Base-by-base conservation (phyloP, 257 asterid genomes). In the Solanum boliviense region DNA sequence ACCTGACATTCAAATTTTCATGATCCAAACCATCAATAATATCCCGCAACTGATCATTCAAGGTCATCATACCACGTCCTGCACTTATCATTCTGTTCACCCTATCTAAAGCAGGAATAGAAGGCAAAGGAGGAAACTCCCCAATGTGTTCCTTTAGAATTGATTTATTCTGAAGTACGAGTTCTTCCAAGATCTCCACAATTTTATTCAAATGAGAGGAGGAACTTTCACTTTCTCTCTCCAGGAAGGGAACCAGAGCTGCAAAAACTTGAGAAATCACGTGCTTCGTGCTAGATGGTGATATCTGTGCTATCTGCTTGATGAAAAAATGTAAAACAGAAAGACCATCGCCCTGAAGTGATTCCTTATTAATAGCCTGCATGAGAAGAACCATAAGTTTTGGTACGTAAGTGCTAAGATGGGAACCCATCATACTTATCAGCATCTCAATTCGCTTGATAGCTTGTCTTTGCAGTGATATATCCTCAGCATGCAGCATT, bases 341-440 rank as follows among this genome's bases (percentile, higher is more conserved):
- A 74, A 97, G 96, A 87, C 98, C 96, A 86, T 93, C 98, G n/a
- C 91, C 91, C 91, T 89, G 98, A 90, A 97, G 98, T 93, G 92
- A 91, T 88, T 94, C 98, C 91, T 95, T 95, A 84, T 92, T 92
- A 84, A 95, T 95, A 86, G 95, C 93, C 93, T 95, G 98, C 98
- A 95, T 97, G 92, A 96, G 98, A 92, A 97, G 98, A 89, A 97
- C 99, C 99, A 97, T 97, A 67, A 97, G 92, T 91, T 95, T 97
- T 60, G 99, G 99, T 38, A 95, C 98, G 60, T 97, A 92, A 72
- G 98, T 92, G 94, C 97, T 90, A 84, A 97, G 98, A 88, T 97
- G 97, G 89, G 98, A 88, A 76, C 98, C 99, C 95, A 97, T 97
- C 94, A 95, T 89, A 88, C 91, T 91, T 85, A 95, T 95, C 87